Conservation (phyloP, 2,329 filamentous ascomycete genomes). For the Epicoccum sorghinum region DNA sequence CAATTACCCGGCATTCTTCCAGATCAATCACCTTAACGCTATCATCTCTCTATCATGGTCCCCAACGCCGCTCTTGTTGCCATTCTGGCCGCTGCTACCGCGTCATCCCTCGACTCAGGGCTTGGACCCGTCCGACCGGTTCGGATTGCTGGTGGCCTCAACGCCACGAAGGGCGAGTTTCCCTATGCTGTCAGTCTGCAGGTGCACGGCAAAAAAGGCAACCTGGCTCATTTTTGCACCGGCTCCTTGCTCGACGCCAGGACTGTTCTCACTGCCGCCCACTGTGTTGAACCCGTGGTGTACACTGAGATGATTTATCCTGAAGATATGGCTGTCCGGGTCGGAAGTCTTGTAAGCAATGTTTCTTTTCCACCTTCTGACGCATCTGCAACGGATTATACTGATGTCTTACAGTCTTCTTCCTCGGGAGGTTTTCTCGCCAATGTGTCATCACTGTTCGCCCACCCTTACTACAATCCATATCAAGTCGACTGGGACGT, state of each 20-base stretch:
- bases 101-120: neutral
- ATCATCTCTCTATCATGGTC: neutral
- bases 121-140: neutral
- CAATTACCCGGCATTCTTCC: neutral
- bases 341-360: slow-evolving; percentile 26
- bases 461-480: slow-evolving; percentile 24
- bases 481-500: slow-evolving; percentile 22
- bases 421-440: slow-evolving; percentile 24
- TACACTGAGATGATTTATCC: slow-evolving; percentile 6
- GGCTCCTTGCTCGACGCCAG: slow-evolving; percentile 33
- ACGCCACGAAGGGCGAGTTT: neutral
- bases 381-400: neutral
- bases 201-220: neutral
- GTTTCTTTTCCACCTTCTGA: neutral
- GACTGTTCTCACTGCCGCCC: slow-evolving; percentile 35
- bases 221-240: slow-evolving; percentile 27
- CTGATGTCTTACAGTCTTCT: neutral
- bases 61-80: neutral
- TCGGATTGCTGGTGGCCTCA: neutral
- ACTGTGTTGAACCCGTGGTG: slow-evolving; percentile 19
- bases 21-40: neutral
- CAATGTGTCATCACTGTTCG: slow-evolving; percentile 17
- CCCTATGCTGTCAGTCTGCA: neutral
- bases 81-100: neutral
- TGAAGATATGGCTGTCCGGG: slow-evolving; percentile 22